Evolutionary conservation across 345 rosid species (phyloP).

Genomic region (Murraya paniculata): DNA sequence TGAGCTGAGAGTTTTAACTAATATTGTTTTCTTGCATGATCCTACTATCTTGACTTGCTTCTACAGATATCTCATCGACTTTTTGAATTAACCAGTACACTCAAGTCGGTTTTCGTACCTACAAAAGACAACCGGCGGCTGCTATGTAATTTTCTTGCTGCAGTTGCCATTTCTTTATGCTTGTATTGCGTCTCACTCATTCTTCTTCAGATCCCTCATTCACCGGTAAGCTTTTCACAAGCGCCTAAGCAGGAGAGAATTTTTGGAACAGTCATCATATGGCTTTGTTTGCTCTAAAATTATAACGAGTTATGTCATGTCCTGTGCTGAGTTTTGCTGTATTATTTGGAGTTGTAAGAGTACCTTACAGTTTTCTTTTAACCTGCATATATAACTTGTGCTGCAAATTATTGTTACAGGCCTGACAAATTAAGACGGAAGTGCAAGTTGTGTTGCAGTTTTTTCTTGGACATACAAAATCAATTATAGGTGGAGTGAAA

Average conservation of each 20-base stretch:
- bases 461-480: constrained; percentile 13
- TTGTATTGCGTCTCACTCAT: constrained; percentile 58
- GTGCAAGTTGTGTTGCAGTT: constrained; percentile 4
- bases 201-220: constrained; percentile 80
- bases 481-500: constrained; percentile 19
- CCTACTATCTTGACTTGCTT: constrained; percentile 16
- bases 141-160: constrained; percentile 61
- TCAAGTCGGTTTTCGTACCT: constrained; percentile 74
- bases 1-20: constrained; percentile 1
- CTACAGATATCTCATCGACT: constrained; percentile 77
- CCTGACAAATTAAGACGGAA: constrained; percentile 18
- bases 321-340: neutral
- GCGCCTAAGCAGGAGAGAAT: neutral
- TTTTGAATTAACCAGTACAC: constrained; percentile 71
- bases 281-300: neutral
- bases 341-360: neutral
- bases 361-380: neutral
- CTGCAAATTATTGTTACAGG: constrained; percentile 21
- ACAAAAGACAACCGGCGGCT: constrained; percentile 67
- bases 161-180: constrained; percentile 51
- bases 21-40: neutral
- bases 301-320: neutral
- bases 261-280: constrained; percentile 1
- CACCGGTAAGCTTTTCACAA: constrained; percentile 42
- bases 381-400: constrained; percentile 3